These are phyloP conservation scores for Pharnaceum exiguum DNA, from an alignment of 148 eudicot genomes.

Conservation along the genomic window DNA sequence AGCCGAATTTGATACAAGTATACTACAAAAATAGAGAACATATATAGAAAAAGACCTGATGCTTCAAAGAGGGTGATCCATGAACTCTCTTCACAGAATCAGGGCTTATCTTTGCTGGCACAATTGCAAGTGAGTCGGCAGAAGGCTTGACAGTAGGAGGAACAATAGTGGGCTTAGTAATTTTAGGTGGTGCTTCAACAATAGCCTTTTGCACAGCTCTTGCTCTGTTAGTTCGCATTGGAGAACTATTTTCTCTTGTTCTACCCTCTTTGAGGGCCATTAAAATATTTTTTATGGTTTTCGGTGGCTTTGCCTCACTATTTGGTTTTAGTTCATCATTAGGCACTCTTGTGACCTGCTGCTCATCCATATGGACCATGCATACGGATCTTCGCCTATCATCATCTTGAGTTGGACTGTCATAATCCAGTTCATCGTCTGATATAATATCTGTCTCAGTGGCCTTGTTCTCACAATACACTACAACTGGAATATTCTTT, in stretches of 20 bases:
- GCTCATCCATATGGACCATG: slow-evolving; percentile 26
- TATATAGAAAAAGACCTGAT: slow-evolving; percentile 47
- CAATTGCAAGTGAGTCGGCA: slow-evolving; percentile 35
- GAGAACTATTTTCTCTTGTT: slow-evolving; percentile 81
- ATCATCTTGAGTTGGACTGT: slow-evolving; percentile 24
- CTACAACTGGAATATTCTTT: slow-evolving; percentile 41
- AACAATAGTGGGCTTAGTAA: slow-evolving; percentile 51
- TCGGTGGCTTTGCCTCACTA: slow-evolving; percentile 54
- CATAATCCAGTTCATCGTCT: slow-evolving; percentile 48
- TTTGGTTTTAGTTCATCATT: slow-evolving; percentile 40
- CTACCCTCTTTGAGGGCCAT: slow-evolving; percentile 73
- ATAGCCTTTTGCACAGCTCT: slow-evolving; percentile 40
- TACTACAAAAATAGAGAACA: not conserved
- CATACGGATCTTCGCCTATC: slow-evolving; percentile 31
- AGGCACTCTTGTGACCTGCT: slow-evolving; percentile 32
- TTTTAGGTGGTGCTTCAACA: slow-evolving; percentile 54
- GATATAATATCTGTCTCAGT: slow-evolving; percentile 50
- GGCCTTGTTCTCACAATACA: slow-evolving; percentile 46
- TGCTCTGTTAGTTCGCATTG: slow-evolving; percentile 61
- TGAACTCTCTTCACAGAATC: slow-evolving; percentile 54
- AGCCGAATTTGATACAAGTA: not conserved
- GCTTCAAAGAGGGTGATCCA: slow-evolving; percentile 61
- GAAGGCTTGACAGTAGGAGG: slow-evolving; percentile 56
- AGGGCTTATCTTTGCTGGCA: slow-evolving; percentile 43
- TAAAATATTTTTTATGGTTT: slow-evolving; percentile 51